Evolutionary conservation across 2,329 filamentous ascomycete species (phyloP).

Genomic region (Hypomyces perniciosus): DNA sequence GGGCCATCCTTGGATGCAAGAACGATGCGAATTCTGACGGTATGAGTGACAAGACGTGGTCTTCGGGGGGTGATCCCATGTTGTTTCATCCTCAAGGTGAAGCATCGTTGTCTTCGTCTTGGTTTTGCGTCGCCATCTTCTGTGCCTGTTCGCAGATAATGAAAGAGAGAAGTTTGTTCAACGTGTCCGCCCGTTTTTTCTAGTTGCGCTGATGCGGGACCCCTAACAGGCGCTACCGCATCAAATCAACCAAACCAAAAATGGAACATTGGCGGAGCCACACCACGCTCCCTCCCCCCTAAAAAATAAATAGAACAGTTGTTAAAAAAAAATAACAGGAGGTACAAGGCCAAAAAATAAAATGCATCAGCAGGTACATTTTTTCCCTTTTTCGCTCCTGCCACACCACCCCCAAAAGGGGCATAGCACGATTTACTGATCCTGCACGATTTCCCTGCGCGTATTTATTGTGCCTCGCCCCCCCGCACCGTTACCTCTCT

Average conservation of each 20-base stretch:
- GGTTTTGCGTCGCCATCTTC: too few species aligned
- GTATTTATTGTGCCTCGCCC: slow-evolving; percentile 30
- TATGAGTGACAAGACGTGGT: too few species aligned
- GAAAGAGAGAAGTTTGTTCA: too few species aligned
- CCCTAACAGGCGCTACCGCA: too few species aligned
- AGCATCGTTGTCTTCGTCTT: too few species aligned
- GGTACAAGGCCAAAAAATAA: slow-evolving; percentile 4
- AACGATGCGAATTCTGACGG: too few species aligned
- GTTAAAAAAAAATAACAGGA: background rate
- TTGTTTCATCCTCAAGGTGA: too few species aligned
- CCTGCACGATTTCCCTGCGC: slow-evolving; percentile 29
- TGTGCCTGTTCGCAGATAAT: too few species aligned
- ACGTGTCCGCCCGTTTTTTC: background rate
- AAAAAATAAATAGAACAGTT: background rate
- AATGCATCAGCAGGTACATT: slow-evolving; percentile 8
- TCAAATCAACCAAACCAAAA: background rate
- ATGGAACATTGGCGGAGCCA: slow-evolving; percentile 1
- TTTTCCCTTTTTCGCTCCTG: background rate
- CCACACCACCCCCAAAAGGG: slow-evolving; percentile 13
- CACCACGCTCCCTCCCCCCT: background rate
- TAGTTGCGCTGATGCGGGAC: too few species aligned
- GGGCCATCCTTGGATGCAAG: too few species aligned
- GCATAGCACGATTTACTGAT: slow-evolving; percentile 18
- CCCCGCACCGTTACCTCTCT: slow-evolving; percentile 24
- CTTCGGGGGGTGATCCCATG: too few species aligned